A percentile compares a stretch with the other conserved stretches of the same genome.
Evolutionary conservation across 139 green algal genomes (phyloP).

Genomic region (Gonium pectorale): DNA sequence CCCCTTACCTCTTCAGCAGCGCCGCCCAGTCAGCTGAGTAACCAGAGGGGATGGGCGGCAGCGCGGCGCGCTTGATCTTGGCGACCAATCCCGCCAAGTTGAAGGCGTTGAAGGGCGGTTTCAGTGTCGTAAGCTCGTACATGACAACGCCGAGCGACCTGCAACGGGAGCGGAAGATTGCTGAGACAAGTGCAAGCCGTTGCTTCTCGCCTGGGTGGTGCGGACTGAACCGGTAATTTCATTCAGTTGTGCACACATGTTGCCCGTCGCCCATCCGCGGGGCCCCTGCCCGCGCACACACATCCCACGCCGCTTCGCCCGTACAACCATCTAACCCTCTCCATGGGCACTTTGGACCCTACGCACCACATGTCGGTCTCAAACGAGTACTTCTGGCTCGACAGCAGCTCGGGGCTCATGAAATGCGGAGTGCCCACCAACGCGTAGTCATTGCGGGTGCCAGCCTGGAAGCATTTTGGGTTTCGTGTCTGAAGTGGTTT

Average conservation of each 20-base stretch:
- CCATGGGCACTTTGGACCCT: too few species aligned
- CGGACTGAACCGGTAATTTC: too few species aligned
- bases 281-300: too few species aligned
- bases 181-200: too few species aligned
- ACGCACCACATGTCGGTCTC: constrained; percentile 72
- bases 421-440: constrained; percentile 77
- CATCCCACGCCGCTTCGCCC: too few species aligned
- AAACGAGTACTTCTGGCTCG: constrained; percentile 66
- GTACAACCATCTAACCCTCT: too few species aligned
- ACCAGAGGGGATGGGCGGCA: constrained; percentile 22
- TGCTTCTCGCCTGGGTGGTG: too few species aligned
- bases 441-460: constrained; percentile 41
- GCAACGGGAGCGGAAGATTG: too few species aligned
- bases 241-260: too few species aligned
- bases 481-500: too few species aligned
- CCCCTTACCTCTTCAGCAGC: constrained; percentile 40
- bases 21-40: constrained; percentile 38
- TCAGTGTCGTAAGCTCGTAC: constrained; percentile 72
- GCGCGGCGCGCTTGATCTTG: constrained; percentile 47
- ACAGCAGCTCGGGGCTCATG: constrained; percentile 79
- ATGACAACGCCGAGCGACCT: constrained; percentile 75
- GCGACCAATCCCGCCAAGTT: constrained; percentile 60
- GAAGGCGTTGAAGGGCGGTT: constrained; percentile 76
- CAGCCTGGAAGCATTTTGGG: too few species aligned
- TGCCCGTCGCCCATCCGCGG: too few species aligned